These are phyloP conservation scores for Bonia amplexicaulis DNA, from an alignment of 176 grass and related monocot species.

Conservation along the genomic window DNA sequence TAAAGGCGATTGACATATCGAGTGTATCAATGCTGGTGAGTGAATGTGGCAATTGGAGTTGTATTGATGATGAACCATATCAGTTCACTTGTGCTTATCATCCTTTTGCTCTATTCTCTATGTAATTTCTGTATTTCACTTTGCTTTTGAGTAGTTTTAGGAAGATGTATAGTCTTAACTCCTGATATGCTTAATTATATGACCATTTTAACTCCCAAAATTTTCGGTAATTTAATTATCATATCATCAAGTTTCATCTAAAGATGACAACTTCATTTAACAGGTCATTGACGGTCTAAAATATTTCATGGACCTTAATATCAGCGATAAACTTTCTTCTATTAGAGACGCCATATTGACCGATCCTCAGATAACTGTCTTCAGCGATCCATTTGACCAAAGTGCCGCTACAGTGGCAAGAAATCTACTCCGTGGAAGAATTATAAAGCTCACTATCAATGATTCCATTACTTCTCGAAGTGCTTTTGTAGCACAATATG, in stretches of 20 bases:
- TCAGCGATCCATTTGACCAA: constrained; percentile 36
- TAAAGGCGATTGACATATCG: constrained; percentile 73
- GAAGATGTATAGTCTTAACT: background rate
- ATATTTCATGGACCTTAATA: constrained; percentile 34
- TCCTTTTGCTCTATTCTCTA: background rate
- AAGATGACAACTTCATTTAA: background rate
- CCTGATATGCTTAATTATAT: background rate
- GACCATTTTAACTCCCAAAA: background rate
- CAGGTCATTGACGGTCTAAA: constrained; percentile 80
- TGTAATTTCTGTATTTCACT: background rate
- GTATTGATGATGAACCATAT: background rate
- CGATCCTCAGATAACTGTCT: constrained; percentile 62
- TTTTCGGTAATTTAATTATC: background rate
- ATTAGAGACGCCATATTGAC: constrained; percentile 49
- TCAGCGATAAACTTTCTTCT: constrained; percentile 41
- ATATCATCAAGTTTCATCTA: background rate
- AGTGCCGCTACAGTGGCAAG: constrained; percentile 19
- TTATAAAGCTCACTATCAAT: constrained; percentile 52
- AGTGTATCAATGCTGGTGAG: constrained; percentile 75
- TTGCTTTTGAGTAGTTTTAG: background rate
- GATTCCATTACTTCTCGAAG: constrained; percentile 49
- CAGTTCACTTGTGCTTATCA: background rate
- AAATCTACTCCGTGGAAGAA: constrained; percentile 47
- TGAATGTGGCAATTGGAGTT: background rate
- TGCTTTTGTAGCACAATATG: constrained; percentile 56